Evolutionary conservation across 495 filamentous ascomycete species (phyloP).

Genomic region (Lepidopterella palustris): DNA sequence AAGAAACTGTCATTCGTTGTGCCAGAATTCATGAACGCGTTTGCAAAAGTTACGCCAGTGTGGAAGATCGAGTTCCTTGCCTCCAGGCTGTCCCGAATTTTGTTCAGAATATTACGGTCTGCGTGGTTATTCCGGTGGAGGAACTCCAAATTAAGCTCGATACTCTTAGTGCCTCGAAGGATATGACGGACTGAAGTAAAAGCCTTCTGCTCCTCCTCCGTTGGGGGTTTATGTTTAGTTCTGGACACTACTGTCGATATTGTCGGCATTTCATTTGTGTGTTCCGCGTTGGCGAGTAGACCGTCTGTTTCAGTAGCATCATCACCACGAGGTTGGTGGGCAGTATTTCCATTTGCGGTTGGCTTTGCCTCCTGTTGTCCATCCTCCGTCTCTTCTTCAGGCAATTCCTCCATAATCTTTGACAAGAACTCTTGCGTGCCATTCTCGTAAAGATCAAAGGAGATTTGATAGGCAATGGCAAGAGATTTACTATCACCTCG

Average conservation of each 20-base stretch:
- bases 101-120: constrained; percentile 83
- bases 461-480: constrained; percentile 91
- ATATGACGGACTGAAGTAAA: constrained; percentile 80
- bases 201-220: constrained; percentile 46
- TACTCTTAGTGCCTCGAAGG: constrained; percentile 81
- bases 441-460: constrained; percentile 96
- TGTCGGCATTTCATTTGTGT: constrained; percentile 21
- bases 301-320: constrained; percentile 40
- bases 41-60: constrained; percentile 90
- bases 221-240: constrained; percentile 30
- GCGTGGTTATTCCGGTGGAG: constrained; percentile 90
- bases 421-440: constrained; percentile 94
- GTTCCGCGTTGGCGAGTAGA: constrained; percentile 32
- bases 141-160: constrained; percentile 92
- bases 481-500: constrained; percentile 70
- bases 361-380: constrained; percentile 40
- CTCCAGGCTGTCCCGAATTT: constrained; percentile 90
- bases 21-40: constrained; percentile 99
- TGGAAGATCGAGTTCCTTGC: constrained; percentile 98
- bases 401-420: constrained; percentile 78
- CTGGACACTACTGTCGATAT: constrained; percentile 34
- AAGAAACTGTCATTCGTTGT: constrained; percentile 98
- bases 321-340: constrained; percentile 34
- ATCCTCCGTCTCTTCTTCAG: constrained; percentile 44
- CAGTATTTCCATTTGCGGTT: constrained; percentile 32